A percentile compares a stretch with the other conserved stretches of the same genome.
Conservation (phyloP, 2,329 filamentous ascomycete species). For the Ophiostoma himal-ulmi region DNA sequence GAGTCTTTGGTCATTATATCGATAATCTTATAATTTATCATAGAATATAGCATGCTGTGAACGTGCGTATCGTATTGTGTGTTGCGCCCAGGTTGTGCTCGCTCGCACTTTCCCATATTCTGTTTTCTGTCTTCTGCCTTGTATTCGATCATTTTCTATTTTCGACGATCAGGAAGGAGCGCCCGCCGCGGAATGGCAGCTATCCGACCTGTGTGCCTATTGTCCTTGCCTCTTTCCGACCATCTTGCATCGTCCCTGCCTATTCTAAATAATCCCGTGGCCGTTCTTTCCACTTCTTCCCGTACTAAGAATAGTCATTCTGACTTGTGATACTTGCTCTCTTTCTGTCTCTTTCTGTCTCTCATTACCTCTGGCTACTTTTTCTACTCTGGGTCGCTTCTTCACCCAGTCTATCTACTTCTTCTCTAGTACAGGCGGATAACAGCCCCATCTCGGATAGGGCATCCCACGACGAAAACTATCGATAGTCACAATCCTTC, state of each 20-base stretch:
- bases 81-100: background rate
- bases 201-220: background rate
- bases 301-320: background rate
- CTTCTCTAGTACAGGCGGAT: background rate
- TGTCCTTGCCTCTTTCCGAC: background rate
- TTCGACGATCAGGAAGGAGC: constrained; percentile 2
- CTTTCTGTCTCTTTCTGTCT: background rate
- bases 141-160: background rate
- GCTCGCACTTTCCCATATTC: background rate
- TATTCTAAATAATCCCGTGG: background rate
- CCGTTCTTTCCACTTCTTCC: background rate
- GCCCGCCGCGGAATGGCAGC: background rate
- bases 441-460: background rate
- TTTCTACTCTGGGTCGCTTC: constrained; percentile 1
- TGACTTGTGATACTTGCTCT: background rate
- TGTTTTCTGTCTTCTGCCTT: too few relatives aligned
- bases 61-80: constrained; percentile 12
- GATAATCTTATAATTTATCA: background rate
- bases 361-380: background rate
- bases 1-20: background rate
- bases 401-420: background rate
- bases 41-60: background rate
- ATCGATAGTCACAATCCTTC: background rate
- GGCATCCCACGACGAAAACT: background rate
- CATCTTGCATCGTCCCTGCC: constrained; percentile 1